Conservation (phyloP, 1,139 yeast species). For the Hansenula sp. region DNA sequence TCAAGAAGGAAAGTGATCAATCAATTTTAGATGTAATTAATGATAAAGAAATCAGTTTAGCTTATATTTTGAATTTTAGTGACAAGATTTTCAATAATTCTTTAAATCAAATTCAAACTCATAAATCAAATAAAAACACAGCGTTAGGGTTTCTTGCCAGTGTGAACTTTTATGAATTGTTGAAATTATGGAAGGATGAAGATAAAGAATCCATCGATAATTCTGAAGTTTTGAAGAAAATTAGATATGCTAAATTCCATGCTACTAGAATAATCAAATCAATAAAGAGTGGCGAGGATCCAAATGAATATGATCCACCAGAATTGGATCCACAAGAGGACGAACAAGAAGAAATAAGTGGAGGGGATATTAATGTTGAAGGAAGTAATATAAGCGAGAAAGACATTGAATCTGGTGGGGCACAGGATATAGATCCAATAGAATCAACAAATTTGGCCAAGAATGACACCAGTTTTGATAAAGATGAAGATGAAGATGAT, state of each 20-base stretch:
- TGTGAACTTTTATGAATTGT: conserved; percentile 42
- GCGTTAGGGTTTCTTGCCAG: conserved; percentile 46
- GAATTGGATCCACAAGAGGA: conserved; percentile 18
- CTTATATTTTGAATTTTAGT: conserved; percentile 59
- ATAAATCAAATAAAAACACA: conserved; percentile 35
- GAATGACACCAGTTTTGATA: no score
- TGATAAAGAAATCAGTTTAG: conserved; percentile 55
- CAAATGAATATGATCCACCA: conserved; percentile 41
- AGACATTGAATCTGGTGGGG: conserved; percentile 3
- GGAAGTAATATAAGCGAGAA: background rate
- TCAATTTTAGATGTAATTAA: conserved; percentile 32
- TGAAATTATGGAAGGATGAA: conserved; percentile 38
- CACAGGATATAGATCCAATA: conserved; percentile 15
- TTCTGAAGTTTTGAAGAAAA: conserved; percentile 32
- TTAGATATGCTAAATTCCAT: conserved; percentile 55
- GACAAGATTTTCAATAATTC: conserved; percentile 56
- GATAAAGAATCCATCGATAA: conserved; percentile 27
- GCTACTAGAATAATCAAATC: conserved; percentile 51
- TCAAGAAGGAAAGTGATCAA: conserved; percentile 40
- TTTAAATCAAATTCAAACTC: conserved; percentile 39
- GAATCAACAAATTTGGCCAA: no score
- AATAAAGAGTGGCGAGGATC: conserved; percentile 43
- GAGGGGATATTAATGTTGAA: background rate
- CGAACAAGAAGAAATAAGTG: conserved; percentile 13
- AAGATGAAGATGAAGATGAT: conserved; percentile 23